Evolutionary conservation across 2,329 filamentous ascomycete genomes (phyloP), one percentile per base, ranked within the genome.

Genomic region (Ophiocordyceps sinensis): DNA sequence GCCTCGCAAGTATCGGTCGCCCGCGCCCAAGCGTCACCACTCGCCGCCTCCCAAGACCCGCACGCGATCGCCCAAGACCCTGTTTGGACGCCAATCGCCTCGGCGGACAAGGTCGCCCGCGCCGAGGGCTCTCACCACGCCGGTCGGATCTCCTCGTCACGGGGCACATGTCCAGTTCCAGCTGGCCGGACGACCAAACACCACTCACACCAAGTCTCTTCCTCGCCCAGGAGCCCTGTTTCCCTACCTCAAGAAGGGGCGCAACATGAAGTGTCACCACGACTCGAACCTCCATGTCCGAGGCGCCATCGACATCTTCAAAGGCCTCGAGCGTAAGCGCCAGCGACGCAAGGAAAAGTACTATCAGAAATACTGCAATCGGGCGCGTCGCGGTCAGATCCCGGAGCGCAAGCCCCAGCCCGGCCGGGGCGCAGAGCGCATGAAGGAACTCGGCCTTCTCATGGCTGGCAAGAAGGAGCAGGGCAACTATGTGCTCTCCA

Each of bases 261-360:
- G 67, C 40, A 53, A 63, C 41, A 47, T 53, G 44, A 62, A 64
- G 43, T 44, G 48, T 14, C 43, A 47, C 8, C 46, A 53, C 28
- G 51, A 57, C 6, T 54, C 56, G 38, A 72, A 80, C 39, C 65
- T 77, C 35, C 86, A 91, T 47, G 75, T 85, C 10, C 83, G 91
- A 47, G 86, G 87, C n/a, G 88, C 91, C 30, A 93, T 98, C 50
- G 91, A 96, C 61, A 98, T 95, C 46, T 85, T 95, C 62, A 94
- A 94, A 60, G 91, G 91, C 9, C 74, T 98, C 1, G 91, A 98
- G 66, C 82, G 85, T 62, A 96, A 94, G 67, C 82, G 88, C 23
- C 85, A 91, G 65, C 80, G 91, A 48, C 83, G 91, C 51, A 87
- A 83, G 64, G 88, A 96, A 62, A 94, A 95, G 62, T 83, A 87